These are phyloP conservation scores for Phlegmacium glaucopus DNA, from an alignment of 768 basidiomycete species.

Conservation along the genomic window DNA sequence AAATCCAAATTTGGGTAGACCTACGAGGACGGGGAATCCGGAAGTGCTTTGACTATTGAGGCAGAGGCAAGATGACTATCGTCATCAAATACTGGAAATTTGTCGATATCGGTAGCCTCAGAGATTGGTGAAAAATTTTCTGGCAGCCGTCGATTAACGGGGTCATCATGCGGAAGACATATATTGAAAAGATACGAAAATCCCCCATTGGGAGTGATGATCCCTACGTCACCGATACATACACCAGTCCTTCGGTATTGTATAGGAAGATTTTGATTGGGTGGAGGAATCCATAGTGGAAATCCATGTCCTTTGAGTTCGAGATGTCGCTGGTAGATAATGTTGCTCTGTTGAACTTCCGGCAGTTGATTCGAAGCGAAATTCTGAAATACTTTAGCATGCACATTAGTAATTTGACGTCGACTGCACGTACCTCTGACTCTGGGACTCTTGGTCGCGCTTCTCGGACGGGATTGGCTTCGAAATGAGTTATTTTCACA, in stretches of 20 bases:
- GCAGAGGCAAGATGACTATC: no score
- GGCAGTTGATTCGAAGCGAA: no score
- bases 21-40: not conserved
- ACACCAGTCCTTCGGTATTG: conserved; percentile 20
- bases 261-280: conserved; percentile 23
- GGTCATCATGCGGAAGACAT: conserved; percentile 20
- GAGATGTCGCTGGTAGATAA: conserved; percentile 13
- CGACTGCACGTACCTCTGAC: no score
- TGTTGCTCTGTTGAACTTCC: no score
- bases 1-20: not conserved
- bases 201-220: conserved; percentile 27
- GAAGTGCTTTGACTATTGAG: no score
- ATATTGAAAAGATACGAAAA: no score
- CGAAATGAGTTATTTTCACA: no score
- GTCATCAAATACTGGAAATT: not conserved
- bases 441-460: no score
- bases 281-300: conserved; percentile 33
- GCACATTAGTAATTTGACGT: no score
- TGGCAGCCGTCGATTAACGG: conserved; percentile 27
- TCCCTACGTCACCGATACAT: conserved; percentile 38
- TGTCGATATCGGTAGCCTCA: conserved; percentile 3
- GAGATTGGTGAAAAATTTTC: conserved; percentile 13
- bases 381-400: no score
- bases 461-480: no score
- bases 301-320: conserved; percentile 22